A percentile compares a stretch with the other conserved stretches of the same genome.
Evolutionary conservation across 768 basidiomycete genomes (phyloP).

Genomic region (Trametopsis cervina): DNA sequence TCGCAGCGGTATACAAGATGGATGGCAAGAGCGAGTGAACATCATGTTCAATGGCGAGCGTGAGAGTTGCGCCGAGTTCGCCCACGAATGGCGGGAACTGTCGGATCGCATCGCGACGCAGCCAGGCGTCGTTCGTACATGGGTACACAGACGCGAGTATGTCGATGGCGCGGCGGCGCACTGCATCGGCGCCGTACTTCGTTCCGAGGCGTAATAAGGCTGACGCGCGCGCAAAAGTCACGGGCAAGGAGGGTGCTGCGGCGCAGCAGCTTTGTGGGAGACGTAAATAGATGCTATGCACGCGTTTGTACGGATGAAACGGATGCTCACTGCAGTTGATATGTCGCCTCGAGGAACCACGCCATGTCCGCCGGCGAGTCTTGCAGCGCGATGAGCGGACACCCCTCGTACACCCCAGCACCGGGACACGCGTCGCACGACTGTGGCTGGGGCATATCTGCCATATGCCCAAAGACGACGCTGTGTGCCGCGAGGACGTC

Average conservation of each 20-base stretch:
- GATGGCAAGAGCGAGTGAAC: conserved; percentile 12
- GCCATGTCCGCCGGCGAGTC: neutral
- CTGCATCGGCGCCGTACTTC: conserved; percentile 13
- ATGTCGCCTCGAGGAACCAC: conserved; percentile 4
- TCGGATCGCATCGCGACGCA: conserved; percentile 1
- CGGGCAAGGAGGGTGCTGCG: conserved; percentile 7
- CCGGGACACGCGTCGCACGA: neutral
- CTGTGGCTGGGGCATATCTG: conserved; percentile 14
- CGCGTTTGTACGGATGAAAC: neutral
- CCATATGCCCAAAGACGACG: conserved; percentile 19
- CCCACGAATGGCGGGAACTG: conserved; percentile 5
- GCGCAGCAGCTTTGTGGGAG: no score
- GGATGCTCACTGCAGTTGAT: neutral
- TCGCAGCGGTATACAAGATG: conserved; percentile 10
- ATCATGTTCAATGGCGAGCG: conserved; percentile 13
- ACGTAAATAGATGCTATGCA: no score
- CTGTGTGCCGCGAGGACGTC: conserved; percentile 14
- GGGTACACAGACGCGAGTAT: conserved; percentile 15
- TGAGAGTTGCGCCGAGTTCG: conserved; percentile 9
- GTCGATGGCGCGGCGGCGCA: conserved; percentile 13
- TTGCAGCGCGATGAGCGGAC: conserved; percentile 1
- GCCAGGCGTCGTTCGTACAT: conserved; percentile 12
- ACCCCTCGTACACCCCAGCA: conserved; percentile 4
- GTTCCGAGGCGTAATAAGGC: conserved; percentile 16
- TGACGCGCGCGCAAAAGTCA: conserved; percentile 2